These are phyloP conservation scores for Papiliotrema laurentii DNA, from an alignment of 1,284 basidiomycete genomes.

Conservation along the genomic window DNA sequence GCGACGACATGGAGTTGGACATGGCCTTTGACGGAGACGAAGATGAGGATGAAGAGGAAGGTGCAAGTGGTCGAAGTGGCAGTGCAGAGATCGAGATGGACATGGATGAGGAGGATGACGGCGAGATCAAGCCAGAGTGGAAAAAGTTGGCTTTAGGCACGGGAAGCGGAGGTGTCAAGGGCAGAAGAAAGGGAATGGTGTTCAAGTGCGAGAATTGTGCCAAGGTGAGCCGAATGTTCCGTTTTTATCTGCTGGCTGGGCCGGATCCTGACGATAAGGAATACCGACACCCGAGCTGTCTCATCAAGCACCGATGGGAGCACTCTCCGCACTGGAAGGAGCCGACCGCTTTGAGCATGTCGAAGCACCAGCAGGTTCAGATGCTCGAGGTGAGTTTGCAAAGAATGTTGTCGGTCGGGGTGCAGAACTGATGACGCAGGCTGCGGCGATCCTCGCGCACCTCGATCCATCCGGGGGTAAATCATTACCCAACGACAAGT, in stretches of 20 bases:
- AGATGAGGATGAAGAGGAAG: constrained; percentile 23
- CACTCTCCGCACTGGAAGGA: constrained; percentile 96
- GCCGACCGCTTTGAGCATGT: constrained; percentile 86
- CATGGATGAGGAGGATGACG: constrained; percentile 30
- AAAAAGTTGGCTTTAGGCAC: constrained; percentile 44
- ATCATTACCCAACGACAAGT: constrained; percentile 87
- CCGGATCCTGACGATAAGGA: constrained; percentile 54
- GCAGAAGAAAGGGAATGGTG: constrained; percentile 68
- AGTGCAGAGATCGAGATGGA: constrained; percentile 36
- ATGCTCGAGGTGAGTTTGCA: constrained; percentile 77
- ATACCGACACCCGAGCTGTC: constrained; percentile 88
- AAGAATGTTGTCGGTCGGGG: no score
- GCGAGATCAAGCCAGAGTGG: constrained; percentile 19
- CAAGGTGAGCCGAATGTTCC: constrained; percentile 56
- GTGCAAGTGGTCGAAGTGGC: constrained; percentile 23
- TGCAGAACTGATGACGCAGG: constrained; percentile 57
- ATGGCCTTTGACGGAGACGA: constrained; percentile 43
- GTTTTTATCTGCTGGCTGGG: neutral
- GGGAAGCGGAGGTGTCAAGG: constrained; percentile 47
- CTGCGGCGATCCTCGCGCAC: constrained; percentile 89
- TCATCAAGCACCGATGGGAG: constrained; percentile 97
- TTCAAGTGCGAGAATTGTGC: constrained; percentile 90
- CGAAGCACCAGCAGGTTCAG: constrained; percentile 98
- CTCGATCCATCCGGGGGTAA: constrained; percentile 61
- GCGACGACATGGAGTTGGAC: constrained; percentile 43